Conservation (phyloP, 257 asterid species). For the Rubia yunnanensis region DNA sequence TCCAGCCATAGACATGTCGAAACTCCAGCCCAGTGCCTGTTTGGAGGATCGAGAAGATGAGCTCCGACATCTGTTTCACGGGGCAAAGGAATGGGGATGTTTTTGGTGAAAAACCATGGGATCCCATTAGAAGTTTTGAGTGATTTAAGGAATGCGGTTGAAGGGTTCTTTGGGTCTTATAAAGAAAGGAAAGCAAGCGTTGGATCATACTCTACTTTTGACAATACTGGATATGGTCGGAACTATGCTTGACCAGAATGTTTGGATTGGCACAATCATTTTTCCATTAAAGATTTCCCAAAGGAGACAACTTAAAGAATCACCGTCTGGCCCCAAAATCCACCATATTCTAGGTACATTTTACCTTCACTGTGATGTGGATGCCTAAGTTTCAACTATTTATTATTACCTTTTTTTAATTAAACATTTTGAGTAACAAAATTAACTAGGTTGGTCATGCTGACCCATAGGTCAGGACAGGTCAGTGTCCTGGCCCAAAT, state of each 20-base stretch:
- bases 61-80: conserved; percentile 24
- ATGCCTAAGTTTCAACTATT: too few relatives aligned
- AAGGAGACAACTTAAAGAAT: conserved; percentile 24
- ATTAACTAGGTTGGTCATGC: too few relatives aligned
- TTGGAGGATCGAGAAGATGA: conserved; percentile 12
- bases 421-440: too few relatives aligned
- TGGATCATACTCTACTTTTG: conserved; percentile 18
- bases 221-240: conserved; percentile 37
- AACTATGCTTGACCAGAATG: conserved; percentile 24
- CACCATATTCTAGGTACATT: conserved; percentile 28
- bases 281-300: conserved; percentile 37
- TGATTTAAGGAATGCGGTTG: conserved; percentile 17
- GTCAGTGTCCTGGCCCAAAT: too few relatives aligned
- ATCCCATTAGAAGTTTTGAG: conserved; percentile 15
- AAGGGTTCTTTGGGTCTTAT: conserved; percentile 23
- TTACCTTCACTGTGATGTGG: too few relatives aligned
- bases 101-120: conserved; percentile 31
- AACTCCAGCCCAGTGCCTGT: conserved; percentile 3
- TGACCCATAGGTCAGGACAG: too few relatives aligned
- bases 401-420: too few relatives aligned
- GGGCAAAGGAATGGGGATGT: conserved; percentile 30
- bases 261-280: conserved; percentile 46
- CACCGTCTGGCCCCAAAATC: conserved; percentile 35
- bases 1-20: conserved; percentile 18
- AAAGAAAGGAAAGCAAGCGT: conserved; percentile 33